Evolutionary conservation across 2,329 filamentous ascomycete species (phyloP).

Genomic region (Stagonosporopsis tanaceti): DNA sequence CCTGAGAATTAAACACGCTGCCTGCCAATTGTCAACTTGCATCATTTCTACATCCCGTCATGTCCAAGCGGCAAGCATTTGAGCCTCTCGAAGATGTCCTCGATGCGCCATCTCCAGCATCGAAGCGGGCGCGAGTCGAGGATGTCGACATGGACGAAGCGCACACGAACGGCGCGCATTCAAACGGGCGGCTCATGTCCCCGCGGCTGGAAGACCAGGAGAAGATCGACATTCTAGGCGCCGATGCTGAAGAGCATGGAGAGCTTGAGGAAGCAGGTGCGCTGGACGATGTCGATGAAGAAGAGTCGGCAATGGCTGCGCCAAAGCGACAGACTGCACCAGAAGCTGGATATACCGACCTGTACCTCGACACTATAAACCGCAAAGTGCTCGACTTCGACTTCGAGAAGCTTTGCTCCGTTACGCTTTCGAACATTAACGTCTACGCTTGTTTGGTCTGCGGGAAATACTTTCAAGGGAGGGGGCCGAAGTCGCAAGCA

Average conservation of each 20-base stretch:
- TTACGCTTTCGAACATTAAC: constrained; percentile 97
- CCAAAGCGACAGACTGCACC: constrained; percentile 77
- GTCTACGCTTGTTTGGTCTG: constrained; percentile 97
- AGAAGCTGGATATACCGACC: constrained; percentile 87
- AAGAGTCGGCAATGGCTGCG: constrained; percentile 53
- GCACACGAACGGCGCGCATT: constrained; percentile 30
- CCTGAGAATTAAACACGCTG: not conserved
- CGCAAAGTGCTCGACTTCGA: constrained; percentile 94
- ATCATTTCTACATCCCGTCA: constrained; percentile 35
- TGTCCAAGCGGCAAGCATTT: constrained; percentile 58
- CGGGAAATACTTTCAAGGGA: constrained; percentile 96
- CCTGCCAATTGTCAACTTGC: not conserved
- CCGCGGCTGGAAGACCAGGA: constrained; percentile 37
- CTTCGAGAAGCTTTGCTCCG: constrained; percentile 97
- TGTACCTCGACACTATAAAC: constrained; percentile 97
- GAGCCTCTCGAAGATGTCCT: constrained; percentile 54
- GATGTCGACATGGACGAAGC: constrained; percentile 50
- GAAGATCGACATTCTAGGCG: constrained; percentile 45
- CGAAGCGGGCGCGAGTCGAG: constrained; percentile 58
- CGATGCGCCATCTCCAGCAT: constrained; percentile 55
- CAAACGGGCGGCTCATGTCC: constrained; percentile 43
- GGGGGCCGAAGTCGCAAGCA: constrained; percentile 91
- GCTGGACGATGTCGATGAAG: constrained; percentile 42
- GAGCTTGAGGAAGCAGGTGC: constrained; percentile 49
- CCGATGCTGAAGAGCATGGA: constrained; percentile 47